Base-by-base conservation (phyloP, 2,329 filamentous ascomycete species). In the Periconia macrospinosa region DNA sequence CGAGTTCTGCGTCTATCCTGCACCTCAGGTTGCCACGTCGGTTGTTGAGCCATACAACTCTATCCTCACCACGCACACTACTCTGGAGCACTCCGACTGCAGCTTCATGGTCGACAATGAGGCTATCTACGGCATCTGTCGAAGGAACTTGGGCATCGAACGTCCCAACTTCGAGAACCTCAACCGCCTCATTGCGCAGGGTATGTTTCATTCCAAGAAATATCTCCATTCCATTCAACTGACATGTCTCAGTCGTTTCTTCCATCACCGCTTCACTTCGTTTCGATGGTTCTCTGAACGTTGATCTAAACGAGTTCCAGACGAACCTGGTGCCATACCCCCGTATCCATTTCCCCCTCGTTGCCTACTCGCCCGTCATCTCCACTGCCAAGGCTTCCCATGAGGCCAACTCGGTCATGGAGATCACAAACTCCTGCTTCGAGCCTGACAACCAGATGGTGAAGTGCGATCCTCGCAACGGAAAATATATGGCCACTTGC, bases 401-500 rank as follows among this genome's bases (percentile, higher is more conserved):
- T 83, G 93, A 99, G 84, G 88, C 92, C 83, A 96, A 97, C 87
- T 94, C 91, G 27, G 93, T 97, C 64, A 89, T 92, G 80, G 94
- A 97, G 84, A 97, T 97, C 83, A 95, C 91, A 79, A 95, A 93
- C 87, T 91, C 91, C 65, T 97, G 93, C 88, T 99, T 99, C 82
- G 93, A 99, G 86, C 92, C 93, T 69, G 90, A 97, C 87, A 97
- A 96, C 87, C 93, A 99, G 88, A 99, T 99, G 93, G 93, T 99
- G 77, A 96, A 96, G 86, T 99, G 93, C 76, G 94, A 99, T 77
- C 93, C 93, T 68, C 92, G 92, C 74, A 92, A 95, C 78, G 93
- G 93, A 80, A 99, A 99, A 86, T 99, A 99, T 86, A 99, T 99
- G 93, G 93, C 93, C 63, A 97, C 92, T 70, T 97, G 92, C 79